A percentile compares a stretch with the other conserved stretches of the same genome.
Evolutionary conservation across 345 rosid genomes (phyloP).

Genomic region (Trapa bicornis): DNA sequence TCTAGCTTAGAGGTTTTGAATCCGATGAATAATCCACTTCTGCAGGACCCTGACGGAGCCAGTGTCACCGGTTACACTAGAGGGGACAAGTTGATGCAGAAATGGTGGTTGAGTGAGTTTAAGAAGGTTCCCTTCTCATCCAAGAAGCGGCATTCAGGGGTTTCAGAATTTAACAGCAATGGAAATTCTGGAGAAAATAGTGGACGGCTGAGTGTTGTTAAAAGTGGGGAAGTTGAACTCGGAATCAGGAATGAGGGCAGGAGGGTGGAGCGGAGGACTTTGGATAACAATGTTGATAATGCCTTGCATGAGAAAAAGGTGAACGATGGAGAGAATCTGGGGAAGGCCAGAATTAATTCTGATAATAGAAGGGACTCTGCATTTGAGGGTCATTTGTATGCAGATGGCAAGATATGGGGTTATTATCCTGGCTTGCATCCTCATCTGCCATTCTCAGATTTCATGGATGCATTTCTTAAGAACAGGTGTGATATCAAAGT

Average conservation of each 20-base stretch:
- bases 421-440: conserved; percentile 73
- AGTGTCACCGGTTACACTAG: conserved; percentile 61
- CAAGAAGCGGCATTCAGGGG: conserved; percentile 56
- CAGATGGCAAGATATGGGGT: conserved; percentile 94
- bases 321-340: background rate
- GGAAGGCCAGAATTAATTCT: background rate
- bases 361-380: conserved; percentile 24
- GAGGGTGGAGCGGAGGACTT: conserved; percentile 42
- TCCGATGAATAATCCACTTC: conserved; percentile 64
- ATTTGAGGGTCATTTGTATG: conserved; percentile 41
- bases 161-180: conserved; percentile 14
- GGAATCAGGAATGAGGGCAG: conserved; percentile 21
- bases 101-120: conserved; percentile 51
- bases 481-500: conserved; percentile 47
- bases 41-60: conserved; percentile 89
- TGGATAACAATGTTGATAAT: conserved; percentile 21
- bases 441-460: conserved; percentile 52
- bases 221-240: conserved; percentile 6
- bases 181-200: conserved; percentile 11
- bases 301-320: conserved; percentile 5
- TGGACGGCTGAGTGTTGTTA: conserved; percentile 3
- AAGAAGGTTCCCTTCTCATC: conserved; percentile 47
- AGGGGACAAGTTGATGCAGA: conserved; percentile 66
- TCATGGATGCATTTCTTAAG: conserved; percentile 54
- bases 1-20: conserved; percentile 68